Base-by-base conservation (phyloP, 176 grass and related monocot genomes). In the Avena insularis region DNA sequence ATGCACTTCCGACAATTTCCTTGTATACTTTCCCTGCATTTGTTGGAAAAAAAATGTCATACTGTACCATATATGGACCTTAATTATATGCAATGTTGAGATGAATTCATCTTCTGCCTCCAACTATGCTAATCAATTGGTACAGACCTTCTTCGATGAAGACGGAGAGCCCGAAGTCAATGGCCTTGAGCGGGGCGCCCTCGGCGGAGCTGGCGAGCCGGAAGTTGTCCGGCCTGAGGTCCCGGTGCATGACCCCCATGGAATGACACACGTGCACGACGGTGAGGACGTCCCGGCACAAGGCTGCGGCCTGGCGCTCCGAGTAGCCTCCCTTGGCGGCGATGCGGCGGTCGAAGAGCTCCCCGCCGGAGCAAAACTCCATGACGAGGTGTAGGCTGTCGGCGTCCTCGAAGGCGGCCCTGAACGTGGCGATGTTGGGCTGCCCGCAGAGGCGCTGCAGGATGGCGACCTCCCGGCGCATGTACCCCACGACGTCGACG, bases 191-290 rank as follows among this genome's bases (percentile, higher is more conserved):
- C 72, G 82, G 83, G 68, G 92, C 87, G 71, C 87, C 88, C 6
- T 89, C 88, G 47, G 75, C 86, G 62, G 85, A 57, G 88, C 68
- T 94, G 23, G 88, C 83, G 43, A 83, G 88, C 45, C 94, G 58
- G 81, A 97, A 97, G 88, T 97, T 97, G 88, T 97, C 92, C 0
- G 94, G 94, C 86, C 94, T 97, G 62, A 97, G 40, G 40, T 43
- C 40, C 40, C 40, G 40, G 40, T 43, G 40, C 40, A 43, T 43
- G 40, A 43, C 40, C 77, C 94, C 94, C 94, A 97, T 94, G 86
- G 94, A 97, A 73, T 97, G 94, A 80, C 92, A 97, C 70, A 97
- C 92, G 75, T 97, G 69, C 33, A 97, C 94, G 78, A 86, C 92
- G 48, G 73, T 92, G 83, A 94, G 79, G 59, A 94, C 67, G 87